These are phyloP conservation scores for Penicillium sp. DNA, from an alignment of 2,329 filamentous ascomycete species.

Conservation along the genomic window DNA sequence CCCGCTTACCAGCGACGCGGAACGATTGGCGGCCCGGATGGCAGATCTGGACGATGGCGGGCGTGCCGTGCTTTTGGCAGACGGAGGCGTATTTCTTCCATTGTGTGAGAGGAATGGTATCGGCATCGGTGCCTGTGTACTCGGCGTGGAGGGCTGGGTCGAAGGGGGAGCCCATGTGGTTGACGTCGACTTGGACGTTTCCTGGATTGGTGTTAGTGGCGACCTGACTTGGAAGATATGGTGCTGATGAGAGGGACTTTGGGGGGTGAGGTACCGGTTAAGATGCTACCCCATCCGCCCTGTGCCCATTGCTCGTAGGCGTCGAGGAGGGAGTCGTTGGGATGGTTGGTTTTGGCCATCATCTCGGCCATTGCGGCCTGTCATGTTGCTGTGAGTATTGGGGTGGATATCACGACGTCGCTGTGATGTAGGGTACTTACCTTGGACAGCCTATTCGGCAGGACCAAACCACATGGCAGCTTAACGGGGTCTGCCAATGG, in stretches of 20 bases:
- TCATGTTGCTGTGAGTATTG: constrained; percentile 6
- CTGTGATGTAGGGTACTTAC: constrained; percentile 18
- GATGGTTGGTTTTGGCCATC: constrained; percentile 53
- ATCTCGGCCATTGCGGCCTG: constrained; percentile 50
- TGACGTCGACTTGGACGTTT: constrained; percentile 51
- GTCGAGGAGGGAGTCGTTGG: constrained; percentile 47
- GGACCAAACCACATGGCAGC: constrained; percentile 58
- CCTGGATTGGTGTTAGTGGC: constrained; percentile 24
- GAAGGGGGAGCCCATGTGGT: constrained; percentile 42
- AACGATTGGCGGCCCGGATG: constrained; percentile 52
- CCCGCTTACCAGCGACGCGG: constrained; percentile 44
- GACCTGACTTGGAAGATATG: no score
- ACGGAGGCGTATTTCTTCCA: constrained; percentile 38
- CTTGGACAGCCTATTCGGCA: constrained; percentile 60
- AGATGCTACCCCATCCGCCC: constrained; percentile 48
- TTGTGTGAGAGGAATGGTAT: constrained; percentile 23
- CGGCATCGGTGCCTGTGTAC: constrained; percentile 28
- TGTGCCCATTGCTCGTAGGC: constrained; percentile 58
- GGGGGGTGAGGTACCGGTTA: constrained; percentile 40
- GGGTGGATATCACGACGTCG: not conserved
- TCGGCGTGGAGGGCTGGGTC: constrained; percentile 35
- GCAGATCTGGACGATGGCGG: constrained; percentile 49
- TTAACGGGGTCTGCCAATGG: constrained; percentile 50
- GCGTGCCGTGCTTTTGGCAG: constrained; percentile 46
- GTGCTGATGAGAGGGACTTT: no score